These are phyloP conservation scores for Yamadazyma spencermartinsiae DNA, from an alignment of 1,139 yeast genomes.

Conservation along the genomic window DNA sequence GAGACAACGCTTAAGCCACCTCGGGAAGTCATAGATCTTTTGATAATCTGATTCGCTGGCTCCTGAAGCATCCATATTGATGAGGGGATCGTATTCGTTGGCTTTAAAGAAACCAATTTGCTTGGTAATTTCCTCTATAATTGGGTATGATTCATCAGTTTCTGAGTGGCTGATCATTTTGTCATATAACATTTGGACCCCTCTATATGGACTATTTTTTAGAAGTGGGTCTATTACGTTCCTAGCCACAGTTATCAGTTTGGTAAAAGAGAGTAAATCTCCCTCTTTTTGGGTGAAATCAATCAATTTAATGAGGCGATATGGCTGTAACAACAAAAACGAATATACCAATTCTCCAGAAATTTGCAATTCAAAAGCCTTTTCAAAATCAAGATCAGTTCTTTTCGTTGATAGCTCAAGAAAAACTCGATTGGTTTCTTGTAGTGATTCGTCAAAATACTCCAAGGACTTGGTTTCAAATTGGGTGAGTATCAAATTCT, in stretches of 20 bases:
- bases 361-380: slow-evolving; percentile 15
- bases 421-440: background rate
- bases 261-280: background rate
- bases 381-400: background rate
- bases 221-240: background rate
- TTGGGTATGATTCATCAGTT: background rate
- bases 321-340: slow-evolving; percentile 32
- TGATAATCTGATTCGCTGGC: background rate
- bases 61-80: background rate
- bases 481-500: background rate
- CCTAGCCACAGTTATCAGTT: background rate
- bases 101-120: background rate
- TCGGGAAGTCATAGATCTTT: background rate
- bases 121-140: background rate
- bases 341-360: slow-evolving; percentile 26
- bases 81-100: background rate
- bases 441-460: background rate
- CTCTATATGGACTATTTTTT: background rate
- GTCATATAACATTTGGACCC: background rate
- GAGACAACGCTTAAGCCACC: background rate
- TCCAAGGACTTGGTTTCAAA: background rate
- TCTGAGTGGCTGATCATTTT: background rate
- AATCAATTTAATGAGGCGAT: slow-evolving; percentile 24
- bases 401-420: background rate
- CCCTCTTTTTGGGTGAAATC: background rate